A percentile compares a stretch with the other conserved stretches of the same genome.
phyloP scores from a whole-genome alignment of 805 yeast genomes.

The Suhomyces sp. region DNA sequence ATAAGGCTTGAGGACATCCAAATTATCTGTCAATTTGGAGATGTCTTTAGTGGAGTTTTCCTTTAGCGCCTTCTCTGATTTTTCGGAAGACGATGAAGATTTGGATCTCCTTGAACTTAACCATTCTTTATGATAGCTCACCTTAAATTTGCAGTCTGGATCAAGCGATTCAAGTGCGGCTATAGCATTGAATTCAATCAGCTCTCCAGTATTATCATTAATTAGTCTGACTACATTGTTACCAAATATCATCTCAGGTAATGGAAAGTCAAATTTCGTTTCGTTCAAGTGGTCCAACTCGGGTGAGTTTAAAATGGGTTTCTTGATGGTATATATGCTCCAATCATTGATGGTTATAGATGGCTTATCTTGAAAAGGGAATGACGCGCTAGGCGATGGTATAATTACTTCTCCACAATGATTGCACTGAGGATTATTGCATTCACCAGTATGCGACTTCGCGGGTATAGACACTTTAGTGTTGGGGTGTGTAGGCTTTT shows the following conservation, averaged over 20 bases:
- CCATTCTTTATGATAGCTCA: slow-evolving; percentile 90
- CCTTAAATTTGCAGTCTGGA: slow-evolving; percentile 42
- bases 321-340: slow-evolving; percentile 69
- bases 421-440: slow-evolving; percentile 48
- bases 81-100: slow-evolving; percentile 16
- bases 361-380: slow-evolving; percentile 64
- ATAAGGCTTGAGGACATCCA: slow-evolving; percentile 72
- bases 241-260: slow-evolving; percentile 98
- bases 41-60: slow-evolving; percentile 23
- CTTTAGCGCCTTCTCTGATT: slow-evolving; percentile 24
- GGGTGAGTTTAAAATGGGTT: slow-evolving; percentile 69
- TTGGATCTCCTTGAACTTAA: slow-evolving; percentile 33
- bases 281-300: slow-evolving; percentile 72
- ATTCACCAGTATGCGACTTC: slow-evolving; percentile 32
- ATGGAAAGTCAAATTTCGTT: slow-evolving; percentile 61
- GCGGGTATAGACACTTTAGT: slow-evolving; percentile 43
- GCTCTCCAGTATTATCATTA: slow-evolving; percentile 33
- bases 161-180: slow-evolving; percentile 57
- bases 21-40: slow-evolving; percentile 40
- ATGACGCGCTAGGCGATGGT: slow-evolving; percentile 69
- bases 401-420: slow-evolving; percentile 72
- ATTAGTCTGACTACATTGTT: slow-evolving; percentile 61
- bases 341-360: slow-evolving; percentile 70
- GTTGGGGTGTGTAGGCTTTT: background rate
- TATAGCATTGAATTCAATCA: slow-evolving; percentile 68